Evolutionary conservation across 2,329 filamentous ascomycete species (phyloP), one percentile per base, ranked within the genome.

Genomic region (Hypoxylon sp.): DNA sequence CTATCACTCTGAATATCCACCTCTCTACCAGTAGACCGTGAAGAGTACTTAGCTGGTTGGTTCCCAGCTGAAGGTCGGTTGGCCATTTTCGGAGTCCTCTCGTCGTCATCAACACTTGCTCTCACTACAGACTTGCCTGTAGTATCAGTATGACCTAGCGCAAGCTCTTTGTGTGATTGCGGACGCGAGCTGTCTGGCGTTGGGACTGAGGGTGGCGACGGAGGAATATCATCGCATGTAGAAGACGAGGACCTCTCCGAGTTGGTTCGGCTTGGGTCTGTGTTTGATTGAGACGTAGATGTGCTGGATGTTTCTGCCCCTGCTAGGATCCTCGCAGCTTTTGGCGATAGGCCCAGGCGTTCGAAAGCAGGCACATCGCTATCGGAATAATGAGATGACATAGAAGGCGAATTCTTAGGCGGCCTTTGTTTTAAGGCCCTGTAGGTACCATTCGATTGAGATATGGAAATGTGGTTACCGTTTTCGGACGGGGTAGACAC

Each of bases 181-280:
- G 81, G 81, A n/a, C 81, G 75, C 4, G 81, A 82, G 5, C 79
- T 82, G 52, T 81, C 80, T 3, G 81, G 81, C 0, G 81, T 83
- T 3, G 79, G 81, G 0, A 75, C 74, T 11, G 78, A 77, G 0
- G 80, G 81, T 1, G 80, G 76, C 3, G 79, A 78, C 2, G 79
- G 78, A 1, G 79, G 80, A 9, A 75, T 75, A 36, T 82, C 81
- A 56, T 80, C 81, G 28, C 77, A 81, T 5, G 79, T 81, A 0
- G 82, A 83, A 1, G 80, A 80, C 1, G 81, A 82, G 0, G 82
- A 83, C 14, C 75, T 73, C 28, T 77, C 76, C 0, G 81, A 82
- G 10, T 75, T 79, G 34, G 78, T 75, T 5, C 69, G 73, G 48
- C 75, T 77, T 14, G 74, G 71, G 6, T 75, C 71, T 1, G 72